Evolutionary conservation across 2,329 filamentous ascomycete species (phyloP), one percentile per base, ranked within the genome.

Genomic region (Aspergillus sp.): DNA sequence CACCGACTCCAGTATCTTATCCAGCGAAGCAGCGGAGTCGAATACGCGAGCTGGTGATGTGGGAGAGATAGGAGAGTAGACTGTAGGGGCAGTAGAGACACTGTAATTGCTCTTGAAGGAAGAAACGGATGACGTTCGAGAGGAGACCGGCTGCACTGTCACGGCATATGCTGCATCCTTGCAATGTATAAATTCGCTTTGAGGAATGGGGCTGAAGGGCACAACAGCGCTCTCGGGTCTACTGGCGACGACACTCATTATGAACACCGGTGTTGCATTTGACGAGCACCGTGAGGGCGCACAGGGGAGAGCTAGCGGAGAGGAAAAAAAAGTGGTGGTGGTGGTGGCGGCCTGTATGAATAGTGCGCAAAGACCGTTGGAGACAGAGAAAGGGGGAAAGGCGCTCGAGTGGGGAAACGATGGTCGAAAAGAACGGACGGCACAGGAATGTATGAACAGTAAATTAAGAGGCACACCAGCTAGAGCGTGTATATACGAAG

Each of bases 191-290:
- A 8, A 61, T 45, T 68, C 64, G 58, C 59, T 62, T 57, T 72
- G 67, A 55, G 72, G 67, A 41, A 69, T 68, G 12, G 68, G 60
- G 32, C 64, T 65, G 60, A 72, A 75, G 39, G 74, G 65, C 67
- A 72, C 70, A 68, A 67, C 68, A 66, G 71, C 64, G 65, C 62
- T 70, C 59, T 75, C 72, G 28, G 74, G 72, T 72, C 73, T 75
- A 69, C 71, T 76, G 62, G 74, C 74, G 59, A 78, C 70, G 58
- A 76, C 73, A 64, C 72, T 78, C 77, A 79, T 79, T 43, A 58
- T 72, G 70, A 67, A 63, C 50, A 38, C 47, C 30, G 28, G 25
- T 55, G 58, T 53, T 49, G 61, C 58, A 60, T 65, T 60, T 53
- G 59, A 62, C 39, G 55, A 60, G 58, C 57, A 67, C 62, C 49